A percentile compares a stretch with the other conserved stretches of the same genome.
phyloP scores from a whole-genome alignment of 2,329 filamentous ascomycete genomes.

The Calonectria honghensis region DNA sequence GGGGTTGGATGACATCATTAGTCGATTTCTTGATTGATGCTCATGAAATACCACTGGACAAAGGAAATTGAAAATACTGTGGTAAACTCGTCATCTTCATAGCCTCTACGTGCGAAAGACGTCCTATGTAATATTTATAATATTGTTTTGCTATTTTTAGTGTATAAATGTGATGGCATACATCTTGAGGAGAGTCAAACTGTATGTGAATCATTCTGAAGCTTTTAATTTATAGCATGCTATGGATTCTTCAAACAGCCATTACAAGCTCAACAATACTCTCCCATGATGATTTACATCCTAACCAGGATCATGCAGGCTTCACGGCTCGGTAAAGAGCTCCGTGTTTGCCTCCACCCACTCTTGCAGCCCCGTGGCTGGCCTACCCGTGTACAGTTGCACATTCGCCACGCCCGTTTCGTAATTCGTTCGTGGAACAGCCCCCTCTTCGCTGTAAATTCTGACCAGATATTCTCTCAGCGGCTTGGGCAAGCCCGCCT shows the following conservation, averaged over 20 bases:
- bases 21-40: too few relatives aligned
- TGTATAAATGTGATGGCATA: background rate
- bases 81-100: background rate
- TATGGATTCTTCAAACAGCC: background rate
- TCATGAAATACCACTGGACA: too few relatives aligned
- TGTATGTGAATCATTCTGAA: background rate
- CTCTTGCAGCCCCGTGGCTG: background rate
- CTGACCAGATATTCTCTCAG: conserved; percentile 10
- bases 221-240: background rate
- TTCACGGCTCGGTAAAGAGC: background rate
- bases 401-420: background rate
- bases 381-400: background rate
- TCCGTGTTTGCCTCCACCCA: background rate
- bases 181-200: background rate
- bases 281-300: background rate
- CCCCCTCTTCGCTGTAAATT: background rate
- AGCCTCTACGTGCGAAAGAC: background rate
- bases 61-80: too few relatives aligned
- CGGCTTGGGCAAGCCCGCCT: background rate
- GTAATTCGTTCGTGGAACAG: background rate
- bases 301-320: background rate
- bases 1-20: too few relatives aligned
- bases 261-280: background rate
- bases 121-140: background rate
- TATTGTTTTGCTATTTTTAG: background rate